Base-by-base conservation (phyloP, 108 stramenopile species). In the Craspedostauros australis region DNA sequence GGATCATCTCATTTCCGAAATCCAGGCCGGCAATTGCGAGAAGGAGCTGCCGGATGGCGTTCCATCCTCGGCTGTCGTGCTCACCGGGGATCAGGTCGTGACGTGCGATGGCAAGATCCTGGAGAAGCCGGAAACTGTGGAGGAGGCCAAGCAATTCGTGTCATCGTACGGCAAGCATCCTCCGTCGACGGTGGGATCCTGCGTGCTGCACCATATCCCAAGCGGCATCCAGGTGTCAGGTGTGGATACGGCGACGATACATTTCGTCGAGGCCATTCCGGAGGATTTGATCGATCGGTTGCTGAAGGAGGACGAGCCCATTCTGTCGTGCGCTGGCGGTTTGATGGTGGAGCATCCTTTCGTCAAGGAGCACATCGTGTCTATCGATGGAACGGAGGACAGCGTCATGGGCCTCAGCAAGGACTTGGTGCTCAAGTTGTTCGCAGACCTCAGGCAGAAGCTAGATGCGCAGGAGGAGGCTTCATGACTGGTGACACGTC, bases 301-400 rank as follows among this genome's bases (percentile, higher is more conserved):
- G 42, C 16, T 87, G 11, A 61, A 64, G 15, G 57, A 56, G 6
- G 75, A 59, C 15, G 85, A 72, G 51, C 89, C 89, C 20, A 66
- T 91, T 16, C 32, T 91, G 36, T 56, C 52, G 6, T 91, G 89
- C 60, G 89, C 89, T 5, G 89, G 89, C 12, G 89, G 83, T 18
- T 60, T 91, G 22, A 91, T 91, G 89, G 76, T 86, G 42, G 89
- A 91, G 46, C 89, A 91, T 66, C 74, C 80, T n/a, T 49, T 86
- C 24, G 79, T 79, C 5, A 46, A 62, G 39, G 57, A 78, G 39
- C 73, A 82, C 55, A 37, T 91, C 8, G 69, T 72, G 9, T 50
- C 66, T 0, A 91, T 91, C 64, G 89, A 91, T 53, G 89, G 89
- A 24, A 80, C 89, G 1, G 78, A 84, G 54, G 85, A 91, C 56